Base-by-base conservation (phyloP, 2,329 filamentous ascomycete species). In the Alternaria viburni region DNA sequence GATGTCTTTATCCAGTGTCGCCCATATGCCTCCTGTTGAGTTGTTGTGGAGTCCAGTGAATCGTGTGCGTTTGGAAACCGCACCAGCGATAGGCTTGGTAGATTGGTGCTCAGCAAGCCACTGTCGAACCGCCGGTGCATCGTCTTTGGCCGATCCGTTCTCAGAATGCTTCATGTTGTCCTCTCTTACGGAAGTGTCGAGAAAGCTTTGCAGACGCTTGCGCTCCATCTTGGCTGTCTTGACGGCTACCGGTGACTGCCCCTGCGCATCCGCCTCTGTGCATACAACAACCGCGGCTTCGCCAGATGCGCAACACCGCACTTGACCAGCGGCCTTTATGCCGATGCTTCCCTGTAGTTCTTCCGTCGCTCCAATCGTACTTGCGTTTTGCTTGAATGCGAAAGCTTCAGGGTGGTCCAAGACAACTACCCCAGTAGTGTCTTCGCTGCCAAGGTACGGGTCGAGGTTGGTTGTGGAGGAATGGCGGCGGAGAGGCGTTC, bases 371-470 rank as follows among this genome's bases (percentile, higher is more conserved):
- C 80, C 77, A 30, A 85, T 73, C 4, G 83, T 84, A 55, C 80
- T 79, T 10, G 79, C 75, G 65, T 81, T 84, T 56, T 84, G 82
- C 55, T 80, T 81, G 55, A 81, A 72, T 9, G 82, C 80, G 65
- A 84, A 86, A 5, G 80, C 74, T 50, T 84, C 80, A 1, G 81
- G 71, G 57, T 86, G 79, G 64, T 86, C 85, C 8, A 85, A 78
- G n/a, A 84, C 74, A 12, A 85, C 70, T 52, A 82, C 66, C 46
- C 82, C 81, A 50, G 78, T 76, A 26, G 81, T 75, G 26, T 81
- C 76, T 46, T 80, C 74, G 28, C 74, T 76, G 19, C 69, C 70
- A 30, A 74, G 64, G 54, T 72, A 72, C 9, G 67, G 66, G 28
- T 76, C 71, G 6, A 67, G 62, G n/a, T 69, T 70, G 12, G 64